Evolutionary conservation across 2,329 filamentous ascomycete genomes (phyloP).

Genomic region (Alternaria viburni): DNA sequence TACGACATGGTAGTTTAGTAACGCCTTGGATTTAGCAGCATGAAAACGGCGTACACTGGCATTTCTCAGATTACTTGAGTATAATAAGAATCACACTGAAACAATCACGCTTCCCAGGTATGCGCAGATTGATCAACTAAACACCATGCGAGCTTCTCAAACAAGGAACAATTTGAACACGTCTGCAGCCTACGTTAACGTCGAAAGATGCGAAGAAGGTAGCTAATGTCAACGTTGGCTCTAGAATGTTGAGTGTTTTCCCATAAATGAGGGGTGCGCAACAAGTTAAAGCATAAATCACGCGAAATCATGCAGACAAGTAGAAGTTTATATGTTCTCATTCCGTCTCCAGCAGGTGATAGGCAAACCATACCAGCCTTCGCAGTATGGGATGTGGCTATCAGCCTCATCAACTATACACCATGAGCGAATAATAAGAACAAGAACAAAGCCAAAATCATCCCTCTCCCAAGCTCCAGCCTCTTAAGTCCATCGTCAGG

Average conservation of each 20-base stretch:
- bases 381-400: not conserved
- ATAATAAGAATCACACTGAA: not conserved
- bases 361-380: not conserved
- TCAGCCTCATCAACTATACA: not conserved
- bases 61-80: not conserved
- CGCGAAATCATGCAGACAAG: not conserved
- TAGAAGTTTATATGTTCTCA: not conserved
- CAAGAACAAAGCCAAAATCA: not conserved
- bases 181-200: not conserved
- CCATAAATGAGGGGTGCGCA: not conserved
- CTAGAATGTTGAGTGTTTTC: not conserved
- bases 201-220: not conserved
- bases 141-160: not conserved
- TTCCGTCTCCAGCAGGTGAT: not conserved
- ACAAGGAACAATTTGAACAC: not conserved
- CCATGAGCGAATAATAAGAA: not conserved
- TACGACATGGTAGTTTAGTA: not conserved
- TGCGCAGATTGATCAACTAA: not conserved
- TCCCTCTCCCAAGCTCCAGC: not conserved
- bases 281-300: not conserved
- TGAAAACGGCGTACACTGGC: not conserved
- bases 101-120: not conserved
- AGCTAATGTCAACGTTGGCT: not conserved
- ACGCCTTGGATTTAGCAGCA: not conserved
- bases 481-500: not conserved